Base-by-base conservation (phyloP, 164 flowering plant genomes). In the Magnolia sinica region DNA sequence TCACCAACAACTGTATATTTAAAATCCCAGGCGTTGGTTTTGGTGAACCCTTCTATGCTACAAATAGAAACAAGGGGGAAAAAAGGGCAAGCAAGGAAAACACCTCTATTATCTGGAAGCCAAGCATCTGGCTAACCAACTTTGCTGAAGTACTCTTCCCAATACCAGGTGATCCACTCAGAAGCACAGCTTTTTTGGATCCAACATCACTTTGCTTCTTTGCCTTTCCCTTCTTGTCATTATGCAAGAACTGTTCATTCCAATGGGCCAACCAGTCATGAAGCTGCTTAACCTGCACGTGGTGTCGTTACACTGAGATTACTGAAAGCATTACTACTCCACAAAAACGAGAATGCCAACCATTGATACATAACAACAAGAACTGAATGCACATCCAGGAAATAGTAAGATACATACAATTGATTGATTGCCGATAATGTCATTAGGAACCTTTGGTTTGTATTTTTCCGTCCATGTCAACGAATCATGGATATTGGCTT, bases 101-200 rank as follows among this genome's bases (percentile, higher is more conserved):
- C 31, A 78, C 99, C 98, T 96, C 99, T 71, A 90, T 80, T 55
- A 91, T 81, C 85, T 92, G 89, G 81, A 87, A 94, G 58, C 94
- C 94, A 55, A 96, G 96, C 97, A 91, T 94, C 89, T 91, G 88
- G 86, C 93, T 81, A 75, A 96, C 95, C 86, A 96, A 82, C 85
- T 94, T 96, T 73, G 99, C 99, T 71, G 97, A 82, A 50, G 97
- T 91, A 75, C 93, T 96, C 85, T 94, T 96, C 79, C 99, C 99
- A 77, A 96, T 94, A 68, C 99, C 99, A 81, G 99, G 99, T 50
- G 94, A 80, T 63, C 99, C 99, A 89, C 96, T 86, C 61, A 96
- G 73, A 70, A 96, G 76, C 6, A 92, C 91, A 79, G 98, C 98
- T 50, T 96, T 96, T 77, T 96, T 94, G 77, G 91, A 82, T 76